Percentiles rank a stretch among this genome's conserved stretches.
phyloP scores from a whole-genome alignment of 371 early-diverging fungal genomes.

The Smittium mucronatum region DNA sequence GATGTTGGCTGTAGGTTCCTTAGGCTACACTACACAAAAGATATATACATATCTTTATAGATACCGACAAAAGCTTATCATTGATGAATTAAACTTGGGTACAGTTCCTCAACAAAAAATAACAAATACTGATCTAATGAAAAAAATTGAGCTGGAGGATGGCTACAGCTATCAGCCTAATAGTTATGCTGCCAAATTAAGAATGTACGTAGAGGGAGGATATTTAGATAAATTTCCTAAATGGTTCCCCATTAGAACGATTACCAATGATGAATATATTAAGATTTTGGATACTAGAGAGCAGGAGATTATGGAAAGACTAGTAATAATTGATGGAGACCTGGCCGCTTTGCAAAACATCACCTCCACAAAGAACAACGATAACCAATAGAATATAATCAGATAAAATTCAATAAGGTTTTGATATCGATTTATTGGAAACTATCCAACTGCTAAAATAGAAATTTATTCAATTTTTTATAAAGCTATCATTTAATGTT shows the following conservation, averaged over 20 bases:
- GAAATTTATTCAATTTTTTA: no score
- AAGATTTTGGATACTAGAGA: constrained; percentile 18
- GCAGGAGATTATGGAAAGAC: constrained; percentile 14
- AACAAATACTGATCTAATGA: neutral
- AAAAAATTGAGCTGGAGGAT: neutral
- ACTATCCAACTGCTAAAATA: no score
- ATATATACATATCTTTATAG: constrained; percentile 11
- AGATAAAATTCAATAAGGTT: no score
- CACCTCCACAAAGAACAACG: neutral
- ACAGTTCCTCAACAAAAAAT: neutral
- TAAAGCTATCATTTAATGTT: no score
- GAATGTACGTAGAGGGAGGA: neutral
- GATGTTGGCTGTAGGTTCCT: neutral
- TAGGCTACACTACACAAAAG: neutral
- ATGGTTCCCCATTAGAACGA: constrained; percentile 29
- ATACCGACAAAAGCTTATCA: constrained; percentile 6
- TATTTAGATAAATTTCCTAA: constrained; percentile 15
- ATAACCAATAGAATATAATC: neutral
- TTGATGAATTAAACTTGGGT: neutral
- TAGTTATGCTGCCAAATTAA: constrained; percentile 5
- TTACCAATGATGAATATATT: constrained; percentile 26
- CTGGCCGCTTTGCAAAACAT: neutral
- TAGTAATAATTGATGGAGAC: constrained; percentile 5
- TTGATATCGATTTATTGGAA: no score
- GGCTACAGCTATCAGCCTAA: constrained; percentile 1